Evolutionary conservation across 768 basidiomycete genomes (phyloP).

Genomic region (Mycena galopus): DNA sequence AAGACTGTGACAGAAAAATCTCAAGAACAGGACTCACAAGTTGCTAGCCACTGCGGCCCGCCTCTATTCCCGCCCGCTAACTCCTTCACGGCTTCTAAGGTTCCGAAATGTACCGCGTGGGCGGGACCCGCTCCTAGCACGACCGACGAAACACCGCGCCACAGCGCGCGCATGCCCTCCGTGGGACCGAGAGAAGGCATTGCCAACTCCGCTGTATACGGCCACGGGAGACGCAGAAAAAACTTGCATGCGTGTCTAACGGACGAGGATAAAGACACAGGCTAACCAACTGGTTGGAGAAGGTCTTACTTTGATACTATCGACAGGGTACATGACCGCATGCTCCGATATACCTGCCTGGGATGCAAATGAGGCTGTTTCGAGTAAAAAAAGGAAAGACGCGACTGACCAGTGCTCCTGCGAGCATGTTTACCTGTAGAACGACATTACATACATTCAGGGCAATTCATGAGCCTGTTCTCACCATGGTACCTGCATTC

Average conservation of each 20-base stretch:
- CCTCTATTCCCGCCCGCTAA: constrained; percentile 87
- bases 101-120: constrained; percentile 98
- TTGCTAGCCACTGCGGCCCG: constrained; percentile 88
- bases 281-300: not conserved
- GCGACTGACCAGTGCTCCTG: constrained; percentile 89
- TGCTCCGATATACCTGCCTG: constrained; percentile 99
- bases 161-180: constrained; percentile 91
- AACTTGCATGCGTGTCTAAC: constrained; percentile 98
- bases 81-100: constrained; percentile 95
- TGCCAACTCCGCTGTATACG: constrained; percentile 89
- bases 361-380: constrained; percentile 23
- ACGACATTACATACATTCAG: constrained; percentile 18
- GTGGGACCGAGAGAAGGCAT: constrained; percentile 90
- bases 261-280: constrained; percentile 15
- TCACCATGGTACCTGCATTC: constrained; percentile 33
- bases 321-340: constrained; percentile 98
- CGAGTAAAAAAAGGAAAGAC: constrained; percentile 27
- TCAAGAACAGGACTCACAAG: constrained; percentile 70
- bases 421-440: constrained; percentile 92
- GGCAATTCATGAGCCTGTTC: not conserved
- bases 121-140: constrained; percentile 98
- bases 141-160: constrained; percentile 97
- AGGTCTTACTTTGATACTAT: constrained; percentile 93
- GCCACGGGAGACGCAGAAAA: constrained; percentile 88
- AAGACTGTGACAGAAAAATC: constrained; percentile 8